A percentile compares a stretch with the other conserved stretches of the same genome.
phyloP scores from a whole-genome alignment of 2,329 filamentous ascomycete genomes.

The Penicillium brevicompactum region DNA sequence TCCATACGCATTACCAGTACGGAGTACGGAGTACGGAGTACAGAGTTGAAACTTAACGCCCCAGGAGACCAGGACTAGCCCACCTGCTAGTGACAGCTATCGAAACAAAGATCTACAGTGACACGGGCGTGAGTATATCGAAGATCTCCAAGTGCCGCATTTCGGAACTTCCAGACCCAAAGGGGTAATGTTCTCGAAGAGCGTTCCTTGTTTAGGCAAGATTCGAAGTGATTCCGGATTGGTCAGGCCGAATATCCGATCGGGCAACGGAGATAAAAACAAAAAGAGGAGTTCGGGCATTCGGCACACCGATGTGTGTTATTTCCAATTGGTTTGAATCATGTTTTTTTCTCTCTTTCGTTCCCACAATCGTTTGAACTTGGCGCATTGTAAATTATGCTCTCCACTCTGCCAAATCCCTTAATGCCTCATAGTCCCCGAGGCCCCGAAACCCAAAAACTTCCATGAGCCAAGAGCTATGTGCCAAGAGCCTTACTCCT shows the following conservation, averaged over 20 bases:
- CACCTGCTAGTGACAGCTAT: too few species aligned
- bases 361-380: too few species aligned
- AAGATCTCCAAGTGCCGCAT: not conserved
- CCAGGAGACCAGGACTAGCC: too few species aligned
- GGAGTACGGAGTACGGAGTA: too few species aligned
- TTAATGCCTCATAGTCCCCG: not conserved
- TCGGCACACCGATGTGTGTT: not conserved
- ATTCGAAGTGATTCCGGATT: not conserved
- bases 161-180: not conserved
- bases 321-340: too few species aligned
- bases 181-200: slow-evolving; percentile 2
- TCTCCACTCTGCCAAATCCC: not conserved
- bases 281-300: not conserved
- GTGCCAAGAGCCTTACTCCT: slow-evolving; percentile 39
- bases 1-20: too few species aligned
- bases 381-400: too few species aligned
- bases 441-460: too few species aligned
- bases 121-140: too few species aligned
- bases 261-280: not conserved
- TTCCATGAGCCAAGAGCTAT: too few species aligned
- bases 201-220: not conserved
- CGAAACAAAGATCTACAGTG: too few species aligned
- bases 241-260: not conserved
- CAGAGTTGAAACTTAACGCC: too few species aligned
- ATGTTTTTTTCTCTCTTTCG: not conserved